These are phyloP conservation scores for Penicillium herquei DNA, from an alignment of 495 filamentous ascomycete species.

Conservation along the genomic window DNA sequence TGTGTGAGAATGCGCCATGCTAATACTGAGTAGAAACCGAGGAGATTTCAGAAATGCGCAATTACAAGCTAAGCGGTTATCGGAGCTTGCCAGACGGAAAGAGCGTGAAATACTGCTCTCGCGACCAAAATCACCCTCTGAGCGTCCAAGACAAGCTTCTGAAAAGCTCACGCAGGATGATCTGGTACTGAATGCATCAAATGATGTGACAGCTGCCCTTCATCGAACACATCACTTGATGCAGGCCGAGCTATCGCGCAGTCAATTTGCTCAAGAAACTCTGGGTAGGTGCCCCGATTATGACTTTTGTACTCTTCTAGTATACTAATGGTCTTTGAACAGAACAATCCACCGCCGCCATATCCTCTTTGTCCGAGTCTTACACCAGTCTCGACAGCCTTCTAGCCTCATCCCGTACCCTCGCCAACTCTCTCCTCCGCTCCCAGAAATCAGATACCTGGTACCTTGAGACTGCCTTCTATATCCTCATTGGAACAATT, in stretches of 20 bases:
- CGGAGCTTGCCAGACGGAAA: slow-evolving; percentile 66
- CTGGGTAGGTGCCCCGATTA: slow-evolving; percentile 44
- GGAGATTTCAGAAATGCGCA: slow-evolving; percentile 81
- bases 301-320: neutral
- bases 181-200: slow-evolving; percentile 66
- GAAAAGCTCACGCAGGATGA: slow-evolving; percentile 63
- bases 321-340: slow-evolving; percentile 11
- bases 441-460: slow-evolving; percentile 94
- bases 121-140: slow-evolving; percentile 32
- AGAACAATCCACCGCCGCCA: slow-evolving; percentile 73
- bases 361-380: slow-evolving; percentile 71
- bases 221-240: slow-evolving; percentile 83
- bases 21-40: slow-evolving; percentile 56
- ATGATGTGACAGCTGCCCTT: slow-evolving; percentile 80
- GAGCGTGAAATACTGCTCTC: slow-evolving; percentile 78
- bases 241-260: slow-evolving; percentile 74
- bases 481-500: slow-evolving; percentile 72
- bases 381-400: slow-evolving; percentile 78
- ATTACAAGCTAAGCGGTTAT: slow-evolving; percentile 73
- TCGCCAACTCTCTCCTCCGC: slow-evolving; percentile 75
- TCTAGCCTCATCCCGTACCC: slow-evolving; percentile 65
- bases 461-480: slow-evolving; percentile 89
- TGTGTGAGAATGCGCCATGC: neutral
- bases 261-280: slow-evolving; percentile 84
- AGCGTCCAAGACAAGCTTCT: slow-evolving; percentile 36